Percentiles rank a stretch among this genome's conserved stretches.
phyloP scores from a whole-genome alignment of 768 basidiomycete genomes.

The Grammothele lineata region DNA sequence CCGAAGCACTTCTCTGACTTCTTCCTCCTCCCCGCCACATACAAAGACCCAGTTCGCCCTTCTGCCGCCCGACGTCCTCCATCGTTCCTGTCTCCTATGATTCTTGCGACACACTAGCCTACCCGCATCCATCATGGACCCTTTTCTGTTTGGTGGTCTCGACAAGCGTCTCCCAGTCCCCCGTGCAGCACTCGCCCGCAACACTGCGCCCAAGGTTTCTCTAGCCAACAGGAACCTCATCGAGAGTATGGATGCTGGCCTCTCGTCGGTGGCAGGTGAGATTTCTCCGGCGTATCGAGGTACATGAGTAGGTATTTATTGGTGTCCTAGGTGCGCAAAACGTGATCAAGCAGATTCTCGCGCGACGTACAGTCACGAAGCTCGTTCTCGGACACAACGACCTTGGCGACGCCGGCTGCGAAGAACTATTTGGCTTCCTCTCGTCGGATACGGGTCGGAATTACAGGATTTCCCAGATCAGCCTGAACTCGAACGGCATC shows the following conservation, averaged over 20 bases:
- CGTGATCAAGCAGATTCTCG: conserved; percentile 43
- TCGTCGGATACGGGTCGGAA: conserved; percentile 41
- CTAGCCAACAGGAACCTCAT: conserved; percentile 18
- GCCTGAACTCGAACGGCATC: conserved; percentile 53
- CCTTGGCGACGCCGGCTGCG: conserved; percentile 55
- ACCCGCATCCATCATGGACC: too few relatives aligned
- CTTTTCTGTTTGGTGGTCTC: too few relatives aligned
- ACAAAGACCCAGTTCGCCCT: too few relatives aligned
- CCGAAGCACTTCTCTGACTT: too few relatives aligned
- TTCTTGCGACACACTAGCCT: too few relatives aligned
- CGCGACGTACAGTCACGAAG: conserved; percentile 45
- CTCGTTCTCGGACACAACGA: conserved; percentile 53
- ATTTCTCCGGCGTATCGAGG: background rate
- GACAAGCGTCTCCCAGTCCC: too few relatives aligned
- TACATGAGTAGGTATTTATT: background rate
- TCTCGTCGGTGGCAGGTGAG: conserved; percentile 17
- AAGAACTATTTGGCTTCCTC: conserved; percentile 51
- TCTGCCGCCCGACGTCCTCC: too few relatives aligned
- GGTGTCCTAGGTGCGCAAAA: conserved; percentile 41
- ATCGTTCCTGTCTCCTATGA: too few relatives aligned
- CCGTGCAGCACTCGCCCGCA: too few relatives aligned
- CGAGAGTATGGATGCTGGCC: conserved; percentile 19
- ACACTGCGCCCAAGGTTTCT: conserved; percentile 12
- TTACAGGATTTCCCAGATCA: conserved; percentile 49
- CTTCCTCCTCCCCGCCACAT: too few relatives aligned